Evolutionary conservation across 2,329 filamentous ascomycete genomes (phyloP).

Genomic region (Phyllachora maydis): DNA sequence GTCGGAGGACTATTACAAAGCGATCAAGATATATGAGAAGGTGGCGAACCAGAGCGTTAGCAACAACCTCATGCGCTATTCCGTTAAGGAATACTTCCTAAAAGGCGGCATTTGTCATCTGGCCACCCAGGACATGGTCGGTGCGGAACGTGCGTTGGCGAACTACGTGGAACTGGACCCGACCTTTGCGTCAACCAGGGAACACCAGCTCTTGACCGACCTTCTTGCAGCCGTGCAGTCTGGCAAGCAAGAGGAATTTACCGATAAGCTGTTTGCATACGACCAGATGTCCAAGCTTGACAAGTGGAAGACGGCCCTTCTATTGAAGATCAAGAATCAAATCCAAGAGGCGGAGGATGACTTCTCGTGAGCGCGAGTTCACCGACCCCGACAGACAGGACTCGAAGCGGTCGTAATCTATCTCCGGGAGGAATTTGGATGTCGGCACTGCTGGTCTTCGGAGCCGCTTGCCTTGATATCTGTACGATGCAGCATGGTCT

Average conservation of each 20-base stretch:
- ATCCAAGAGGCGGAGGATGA: constrained; percentile 38
- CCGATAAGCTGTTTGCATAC: constrained; percentile 72
- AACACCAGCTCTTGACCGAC: constrained; percentile 64
- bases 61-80: constrained; percentile 87
- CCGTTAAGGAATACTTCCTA: constrained; percentile 86
- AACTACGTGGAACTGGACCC: constrained; percentile 65
- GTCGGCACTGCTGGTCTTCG: too few species aligned
- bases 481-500: too few species aligned
- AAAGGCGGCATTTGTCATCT: constrained; percentile 88
- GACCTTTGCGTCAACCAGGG: constrained; percentile 55
- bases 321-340: constrained; percentile 63
- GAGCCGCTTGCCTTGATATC: too few species aligned
- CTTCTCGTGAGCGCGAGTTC: constrained; percentile 12
- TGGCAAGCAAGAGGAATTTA: constrained; percentile 64
- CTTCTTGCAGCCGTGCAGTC: constrained; percentile 55
- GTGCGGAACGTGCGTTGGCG: constrained; percentile 59
- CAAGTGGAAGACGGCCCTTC: constrained; percentile 85
- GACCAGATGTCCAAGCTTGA: constrained; percentile 87
- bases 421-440: too few species aligned
- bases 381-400: too few species aligned
- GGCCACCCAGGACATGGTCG: constrained; percentile 52
- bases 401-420: too few species aligned
- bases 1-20: constrained; percentile 65
- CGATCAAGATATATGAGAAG: constrained; percentile 66
- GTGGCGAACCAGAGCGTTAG: constrained; percentile 59